A percentile compares a stretch with the other conserved stretches of the same genome.
Evolutionary conservation across 2,329 filamentous ascomycete genomes (phyloP).

Genomic region (Penicillium capsulatum): DNA sequence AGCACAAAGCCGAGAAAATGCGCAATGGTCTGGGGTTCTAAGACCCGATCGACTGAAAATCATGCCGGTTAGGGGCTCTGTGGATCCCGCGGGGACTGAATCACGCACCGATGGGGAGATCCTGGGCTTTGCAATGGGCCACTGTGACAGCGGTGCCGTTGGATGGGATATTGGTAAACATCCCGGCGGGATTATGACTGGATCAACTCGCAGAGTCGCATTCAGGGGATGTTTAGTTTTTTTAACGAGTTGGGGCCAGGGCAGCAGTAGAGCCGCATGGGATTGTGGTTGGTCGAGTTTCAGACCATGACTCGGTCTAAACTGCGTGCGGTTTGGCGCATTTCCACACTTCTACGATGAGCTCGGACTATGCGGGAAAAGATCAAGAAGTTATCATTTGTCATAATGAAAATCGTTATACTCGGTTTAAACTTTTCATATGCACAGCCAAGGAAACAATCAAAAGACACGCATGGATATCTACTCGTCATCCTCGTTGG

Average conservation of each 20-base stretch:
- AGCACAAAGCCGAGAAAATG: constrained; percentile 17
- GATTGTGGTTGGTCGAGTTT: no score
- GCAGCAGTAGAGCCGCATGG: no score
- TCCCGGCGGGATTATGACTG: no score
- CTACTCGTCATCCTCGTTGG: constrained; percentile 50
- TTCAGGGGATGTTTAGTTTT: no score
- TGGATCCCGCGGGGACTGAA: not conserved
- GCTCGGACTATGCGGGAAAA: no score
- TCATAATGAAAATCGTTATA: constrained; percentile 7
- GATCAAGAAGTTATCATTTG: not conserved
- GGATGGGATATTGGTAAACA: no score
- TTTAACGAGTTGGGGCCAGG: no score
- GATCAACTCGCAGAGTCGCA: no score
- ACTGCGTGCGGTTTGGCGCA: no score
- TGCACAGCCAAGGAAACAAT: constrained; percentile 16
- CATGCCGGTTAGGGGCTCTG: not conserved
- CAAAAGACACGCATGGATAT: constrained; percentile 14
- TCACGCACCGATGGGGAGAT: constrained; percentile 11
- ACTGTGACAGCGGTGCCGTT: constrained; percentile 1
- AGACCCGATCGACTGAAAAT: constrained; percentile 24
- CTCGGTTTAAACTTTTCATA: constrained; percentile 24
- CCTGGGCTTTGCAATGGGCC: constrained; percentile 10
- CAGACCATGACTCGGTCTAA: no score
- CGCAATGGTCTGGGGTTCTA: constrained; percentile 23
- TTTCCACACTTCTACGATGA: no score